Evolutionary conservation across 805 yeast genomes (phyloP).

Genomic region (Metschnikowia koreensis): DNA sequence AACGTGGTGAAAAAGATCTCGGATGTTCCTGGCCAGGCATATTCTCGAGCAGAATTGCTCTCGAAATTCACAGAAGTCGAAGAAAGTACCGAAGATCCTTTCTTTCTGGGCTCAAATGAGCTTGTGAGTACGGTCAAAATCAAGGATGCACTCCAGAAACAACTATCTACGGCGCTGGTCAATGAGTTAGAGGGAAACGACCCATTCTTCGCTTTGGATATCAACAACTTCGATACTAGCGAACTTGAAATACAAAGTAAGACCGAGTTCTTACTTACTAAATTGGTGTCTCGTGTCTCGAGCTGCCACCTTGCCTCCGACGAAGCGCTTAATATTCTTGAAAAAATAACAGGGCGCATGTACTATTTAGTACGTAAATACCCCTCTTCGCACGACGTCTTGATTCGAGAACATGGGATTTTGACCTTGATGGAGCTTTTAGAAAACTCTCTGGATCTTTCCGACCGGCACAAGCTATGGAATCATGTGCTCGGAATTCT

Average conservation of each 20-base stretch:
- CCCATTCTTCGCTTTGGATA: slow-evolving; percentile 38
- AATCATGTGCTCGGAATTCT: slow-evolving; percentile 33
- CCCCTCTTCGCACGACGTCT: slow-evolving; percentile 37
- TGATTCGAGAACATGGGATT: slow-evolving; percentile 44
- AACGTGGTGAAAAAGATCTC: neutral
- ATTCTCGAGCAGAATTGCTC: slow-evolving; percentile 29
- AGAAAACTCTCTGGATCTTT: slow-evolving; percentile 33
- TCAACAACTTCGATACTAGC: slow-evolving; percentile 40
- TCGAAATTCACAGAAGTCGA: slow-evolving; percentile 28
- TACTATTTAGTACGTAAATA: slow-evolving; percentile 38
- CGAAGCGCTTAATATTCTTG: slow-evolving; percentile 27
- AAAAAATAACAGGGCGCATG: slow-evolving; percentile 38
- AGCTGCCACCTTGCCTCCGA: slow-evolving; percentile 30
- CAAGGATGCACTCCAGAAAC: slow-evolving; percentile 3
- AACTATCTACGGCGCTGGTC: neutral
- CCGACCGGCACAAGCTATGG: slow-evolving; percentile 36
- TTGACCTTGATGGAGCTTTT: slow-evolving; percentile 38
- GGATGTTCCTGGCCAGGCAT: slow-evolving; percentile 3
- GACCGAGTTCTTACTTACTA: slow-evolving; percentile 36
- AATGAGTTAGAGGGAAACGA: slow-evolving; percentile 27
- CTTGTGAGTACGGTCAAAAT: neutral
- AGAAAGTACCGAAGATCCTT: neutral
- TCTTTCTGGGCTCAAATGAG: neutral
- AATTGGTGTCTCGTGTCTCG: slow-evolving; percentile 33
- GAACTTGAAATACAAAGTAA: slow-evolving; percentile 41